phyloP scores from a whole-genome alignment of 176 grass and related monocot genomes.

The Dactylis glomerata region DNA sequence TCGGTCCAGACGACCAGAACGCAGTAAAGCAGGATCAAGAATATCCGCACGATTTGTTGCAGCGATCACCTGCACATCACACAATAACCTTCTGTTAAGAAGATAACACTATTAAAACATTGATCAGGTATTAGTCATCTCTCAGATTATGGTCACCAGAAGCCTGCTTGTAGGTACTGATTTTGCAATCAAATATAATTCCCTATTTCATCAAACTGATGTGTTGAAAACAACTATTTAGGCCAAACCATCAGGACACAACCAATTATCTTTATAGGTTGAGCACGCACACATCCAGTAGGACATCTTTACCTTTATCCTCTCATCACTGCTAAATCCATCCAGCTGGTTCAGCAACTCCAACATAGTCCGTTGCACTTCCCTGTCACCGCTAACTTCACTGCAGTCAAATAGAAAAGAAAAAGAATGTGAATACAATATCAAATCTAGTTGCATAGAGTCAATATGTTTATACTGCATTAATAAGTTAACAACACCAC shows the following conservation, averaged over 20 bases:
- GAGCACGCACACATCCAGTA: not conserved
- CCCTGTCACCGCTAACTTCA: constrained; percentile 79
- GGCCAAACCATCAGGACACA: not conserved
- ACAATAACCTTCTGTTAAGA: not conserved
- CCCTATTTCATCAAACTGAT: not conserved
- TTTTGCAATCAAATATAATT: not conserved
- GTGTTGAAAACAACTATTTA: not conserved
- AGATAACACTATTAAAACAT: not conserved
- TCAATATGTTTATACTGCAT: not conserved
- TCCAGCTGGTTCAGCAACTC: constrained; percentile 82
- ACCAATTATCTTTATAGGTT: not conserved
- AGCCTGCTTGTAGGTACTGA: not conserved
- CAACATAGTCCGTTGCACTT: constrained; percentile 81
- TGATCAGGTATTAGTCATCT: not conserved
- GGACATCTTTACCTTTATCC: constrained; percentile 60
- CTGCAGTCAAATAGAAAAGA: constrained; percentile 30
- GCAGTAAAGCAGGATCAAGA: constrained; percentile 75
- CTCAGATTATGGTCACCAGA: not conserved
- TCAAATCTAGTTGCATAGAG: not conserved
- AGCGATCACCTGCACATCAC: constrained; percentile 60
- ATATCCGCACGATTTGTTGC: constrained; percentile 84
- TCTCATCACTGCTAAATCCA: constrained; percentile 79
- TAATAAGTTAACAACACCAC: not conserved
- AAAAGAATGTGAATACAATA: not conserved
- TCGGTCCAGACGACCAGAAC: constrained; percentile 70